Evolutionary conservation across 2,329 filamentous ascomycete species (phyloP), one percentile per base, ranked within the genome.

Genomic region (Fusarium paranaense): DNA sequence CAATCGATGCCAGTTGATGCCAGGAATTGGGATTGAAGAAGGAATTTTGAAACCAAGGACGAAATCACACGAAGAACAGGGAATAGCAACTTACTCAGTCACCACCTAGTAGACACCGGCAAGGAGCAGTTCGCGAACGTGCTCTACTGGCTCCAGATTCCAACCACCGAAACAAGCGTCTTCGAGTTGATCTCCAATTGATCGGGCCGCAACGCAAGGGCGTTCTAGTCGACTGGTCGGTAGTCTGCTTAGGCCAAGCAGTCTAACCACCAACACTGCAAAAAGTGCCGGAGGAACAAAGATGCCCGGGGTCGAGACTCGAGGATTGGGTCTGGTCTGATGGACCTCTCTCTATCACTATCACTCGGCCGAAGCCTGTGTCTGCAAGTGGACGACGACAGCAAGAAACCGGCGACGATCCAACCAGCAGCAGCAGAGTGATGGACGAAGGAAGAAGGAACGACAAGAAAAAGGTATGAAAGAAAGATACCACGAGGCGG

Each of bases 131-230:
- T 45, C 18, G 22, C 56, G 20, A 32, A 30, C 30, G 25, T 40
- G 54, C 58, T 54, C 22, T 60, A 50, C 35, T 64, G 16, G 45
- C 33, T 71, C 37, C 56, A 62, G 62, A 70, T 64, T 74, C 60
- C 67, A 68, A 40, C 35, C 61, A 56, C 67, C 59, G 52, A 72
- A 45, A 70, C 70, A 74, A 70, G 57, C 63, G 71, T 62, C 56
- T 58, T 67, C 54, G 37, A 69, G 52, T 62, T 61, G 68, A 64
- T 71, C 59, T 74, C 62, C 35, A 66, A 76, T 70, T 33, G 66
- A 77, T 72, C 60, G 62, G 70, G 61, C 72, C 62, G 72, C 59
- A 69, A 77, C 64, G 70, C 67, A 76, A 76, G 67, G 74, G 67
- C 37, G 61, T 64, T 22, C 22, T 67, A 14, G 37, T 72, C 56